Evolutionary conservation across 2,329 filamentous ascomycete species (phyloP).

Genomic region (Alternaria consortialis): DNA sequence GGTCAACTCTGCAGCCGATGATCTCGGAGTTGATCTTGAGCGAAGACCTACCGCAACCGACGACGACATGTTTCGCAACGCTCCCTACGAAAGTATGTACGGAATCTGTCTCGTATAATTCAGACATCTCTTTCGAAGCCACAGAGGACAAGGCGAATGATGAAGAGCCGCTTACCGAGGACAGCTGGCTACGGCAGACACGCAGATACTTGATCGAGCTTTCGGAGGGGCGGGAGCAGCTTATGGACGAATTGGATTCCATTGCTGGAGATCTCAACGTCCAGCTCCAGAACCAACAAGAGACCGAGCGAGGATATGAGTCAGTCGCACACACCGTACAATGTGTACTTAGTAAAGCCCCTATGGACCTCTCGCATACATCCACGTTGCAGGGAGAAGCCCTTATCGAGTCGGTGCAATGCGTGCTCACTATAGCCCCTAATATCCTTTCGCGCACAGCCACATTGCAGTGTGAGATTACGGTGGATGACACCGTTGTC

Average conservation of each 20-base stretch:
- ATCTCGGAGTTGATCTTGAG: conserved; percentile 47
- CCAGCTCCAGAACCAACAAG: conserved; percentile 25
- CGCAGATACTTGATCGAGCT: conserved; percentile 31
- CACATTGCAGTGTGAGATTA: background rate
- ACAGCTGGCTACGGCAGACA: conserved; percentile 32
- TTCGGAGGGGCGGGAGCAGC: conserved; percentile 29
- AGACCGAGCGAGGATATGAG: background rate
- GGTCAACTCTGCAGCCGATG: conserved; percentile 49
- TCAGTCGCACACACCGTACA: background rate
- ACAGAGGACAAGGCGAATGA: conserved; percentile 16
- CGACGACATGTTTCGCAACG: conserved; percentile 35
- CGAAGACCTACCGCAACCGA: conserved; percentile 30
- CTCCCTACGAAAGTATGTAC: conserved; percentile 28
- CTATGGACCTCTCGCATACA: background rate
- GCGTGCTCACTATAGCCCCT: background rate
- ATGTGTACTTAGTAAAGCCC: background rate
- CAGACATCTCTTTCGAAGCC: background rate
- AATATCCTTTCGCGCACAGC: background rate
- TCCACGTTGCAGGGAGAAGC: background rate
- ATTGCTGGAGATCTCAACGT: conserved; percentile 40
- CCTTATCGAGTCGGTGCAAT: background rate
- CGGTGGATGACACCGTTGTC: background rate
- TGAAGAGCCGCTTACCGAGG: conserved; percentile 17
- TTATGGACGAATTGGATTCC: conserved; percentile 41
- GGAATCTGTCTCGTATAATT: conserved; percentile 9